These are phyloP conservation scores for Fusarium protoensiforme DNA, from an alignment of 2,329 filamentous ascomycete species.

Conservation along the genomic window DNA sequence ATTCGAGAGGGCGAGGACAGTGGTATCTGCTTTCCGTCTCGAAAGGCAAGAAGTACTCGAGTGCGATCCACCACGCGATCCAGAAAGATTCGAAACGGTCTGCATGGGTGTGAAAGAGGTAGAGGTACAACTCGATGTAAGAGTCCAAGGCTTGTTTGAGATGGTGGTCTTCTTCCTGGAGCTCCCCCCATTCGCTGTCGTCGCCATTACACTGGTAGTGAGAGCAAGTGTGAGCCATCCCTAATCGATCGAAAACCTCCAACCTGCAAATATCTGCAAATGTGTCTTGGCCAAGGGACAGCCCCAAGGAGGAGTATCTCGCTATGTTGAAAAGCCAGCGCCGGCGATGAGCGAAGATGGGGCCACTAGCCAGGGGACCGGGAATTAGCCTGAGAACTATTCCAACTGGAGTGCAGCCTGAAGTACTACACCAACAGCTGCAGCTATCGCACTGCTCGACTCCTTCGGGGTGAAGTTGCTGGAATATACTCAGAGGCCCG, in stretches of 20 bases:
- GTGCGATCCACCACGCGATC: not conserved
- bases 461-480: not conserved
- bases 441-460: not conserved
- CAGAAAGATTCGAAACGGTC: not conserved
- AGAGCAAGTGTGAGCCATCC: constrained; percentile 4
- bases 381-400: not conserved
- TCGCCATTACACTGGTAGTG: not conserved
- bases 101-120: not conserved
- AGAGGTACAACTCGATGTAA: not conserved
- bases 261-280: not conserved
- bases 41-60: not conserved
- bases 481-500: not conserved
- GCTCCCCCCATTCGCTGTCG: not conserved
- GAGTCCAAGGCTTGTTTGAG: not conserved
- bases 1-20: not conserved
- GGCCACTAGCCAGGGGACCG: accelerated
- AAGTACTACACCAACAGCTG: not conserved
- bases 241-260: not conserved
- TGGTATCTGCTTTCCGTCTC: not conserved
- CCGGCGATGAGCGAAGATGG: not conserved
- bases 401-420: not conserved
- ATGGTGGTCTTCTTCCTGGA: not conserved
- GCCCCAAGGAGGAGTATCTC: not conserved
- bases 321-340: not conserved
- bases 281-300: not conserved